Evolutionary conservation across 805 yeast genomes (phyloP), one percentile per base, ranked within the genome.

Genomic region (Starmerella geochares): DNA sequence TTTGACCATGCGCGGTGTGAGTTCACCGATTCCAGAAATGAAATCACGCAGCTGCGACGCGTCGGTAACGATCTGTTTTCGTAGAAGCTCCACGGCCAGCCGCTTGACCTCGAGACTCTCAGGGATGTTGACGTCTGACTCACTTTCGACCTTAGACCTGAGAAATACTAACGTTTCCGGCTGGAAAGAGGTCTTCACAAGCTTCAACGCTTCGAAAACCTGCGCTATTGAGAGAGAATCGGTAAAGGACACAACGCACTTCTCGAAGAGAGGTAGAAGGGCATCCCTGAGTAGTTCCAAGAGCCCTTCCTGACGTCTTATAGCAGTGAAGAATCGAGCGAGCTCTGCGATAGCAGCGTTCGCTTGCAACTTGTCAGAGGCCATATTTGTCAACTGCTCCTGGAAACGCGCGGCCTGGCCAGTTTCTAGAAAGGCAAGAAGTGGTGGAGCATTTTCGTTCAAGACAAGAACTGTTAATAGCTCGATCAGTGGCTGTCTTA

Each of bases 341-440:
- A 54, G 29, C 14, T 21, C 27, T n/a, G 48, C 49, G 11, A 59
- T 10, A 4, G 29, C 33, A 3, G 37, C 46, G 29, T 43, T 53
- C 2, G 54, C 39, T 31, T 48, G 58, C n/a, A 59, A 49, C 24
- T 76, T 69, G 54, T 75, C 77, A 25, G 75, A 73, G 58, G 87
- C 68, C 56, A 85, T 87, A 0, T 71, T 55, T 0, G 79, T 74
- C 25, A 90, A 63, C 1, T 81, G 73, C n/a, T 72, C 69, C 9
- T 85, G 67, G 25, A 90, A 70, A 3, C 77, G 65, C 24, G 72
- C 73, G 0, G 95, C 75, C 55, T 77, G 73, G 17, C 72, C 70
- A n/a, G 74, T 70, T 3, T 94, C 92, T 48, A 90, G 67, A 62
- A 86, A 86, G 0, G 96, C 83, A 35, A 90, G 69, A 43, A 90